phyloP scores from a whole-genome alignment of 2,329 filamentous ascomycete genomes.

The Pseudogymnoascus sp. region DNA sequence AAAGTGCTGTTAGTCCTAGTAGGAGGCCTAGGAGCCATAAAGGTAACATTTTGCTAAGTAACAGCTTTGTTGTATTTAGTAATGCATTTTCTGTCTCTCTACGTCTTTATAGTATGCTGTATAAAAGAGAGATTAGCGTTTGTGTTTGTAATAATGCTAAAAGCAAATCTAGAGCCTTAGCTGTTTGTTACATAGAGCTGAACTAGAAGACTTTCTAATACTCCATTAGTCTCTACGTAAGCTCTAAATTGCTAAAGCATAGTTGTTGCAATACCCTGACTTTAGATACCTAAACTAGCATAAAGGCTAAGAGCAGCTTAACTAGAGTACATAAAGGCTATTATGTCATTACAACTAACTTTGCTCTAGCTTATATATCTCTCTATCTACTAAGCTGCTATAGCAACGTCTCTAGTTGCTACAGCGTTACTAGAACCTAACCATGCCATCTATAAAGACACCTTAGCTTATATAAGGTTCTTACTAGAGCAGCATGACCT shows the following conservation, averaged over 20 bases:
- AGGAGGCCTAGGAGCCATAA: too few relatives aligned
- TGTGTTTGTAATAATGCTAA: not conserved
- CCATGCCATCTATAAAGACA: not conserved
- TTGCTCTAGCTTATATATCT: not conserved
- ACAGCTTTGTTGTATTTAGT: not conserved
- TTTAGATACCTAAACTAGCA: not conserved
- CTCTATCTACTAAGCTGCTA: not conserved
- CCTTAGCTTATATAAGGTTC: not conserved
- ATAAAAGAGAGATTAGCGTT: not conserved
- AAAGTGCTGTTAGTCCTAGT: too few relatives aligned
- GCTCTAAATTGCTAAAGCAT: not conserved
- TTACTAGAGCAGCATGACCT: not conserved
- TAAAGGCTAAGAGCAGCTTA: not conserved
- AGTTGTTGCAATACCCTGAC: not conserved
- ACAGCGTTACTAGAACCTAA: not conserved
- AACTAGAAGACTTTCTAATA: not conserved
- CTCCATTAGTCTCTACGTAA: not conserved
- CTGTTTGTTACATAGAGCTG: not conserved
- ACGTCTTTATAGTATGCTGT: not conserved
- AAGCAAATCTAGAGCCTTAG: not conserved
- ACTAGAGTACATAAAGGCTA: constrained; percentile 1
- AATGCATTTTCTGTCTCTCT: not conserved
- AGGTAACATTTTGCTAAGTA: not conserved
- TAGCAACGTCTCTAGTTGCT: not conserved
- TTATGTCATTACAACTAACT: not conserved